Evolutionary conservation across 75 land plant genomes (phyloP).

Genomic region (Chamaecyparis obtusa): DNA sequence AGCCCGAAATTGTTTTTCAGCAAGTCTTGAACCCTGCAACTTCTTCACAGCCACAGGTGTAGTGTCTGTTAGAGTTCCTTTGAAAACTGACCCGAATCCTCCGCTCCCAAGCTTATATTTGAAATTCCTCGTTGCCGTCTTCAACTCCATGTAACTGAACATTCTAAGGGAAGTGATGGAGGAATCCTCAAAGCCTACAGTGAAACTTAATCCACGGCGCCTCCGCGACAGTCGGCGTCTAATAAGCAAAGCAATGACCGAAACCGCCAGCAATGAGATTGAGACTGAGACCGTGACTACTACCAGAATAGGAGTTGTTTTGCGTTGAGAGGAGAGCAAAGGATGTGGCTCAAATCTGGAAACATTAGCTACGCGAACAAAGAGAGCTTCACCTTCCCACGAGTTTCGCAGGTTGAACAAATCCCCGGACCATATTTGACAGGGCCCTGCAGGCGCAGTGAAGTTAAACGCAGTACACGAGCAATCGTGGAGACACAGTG

Average conservation of each 20-base stretch:
- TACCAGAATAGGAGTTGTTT: no score
- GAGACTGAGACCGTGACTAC: no score
- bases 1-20: background rate
- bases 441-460: background rate
- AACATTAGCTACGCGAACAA: background rate
- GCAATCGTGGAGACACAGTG: slow-evolving; percentile 22
- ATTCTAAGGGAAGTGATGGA: background rate
- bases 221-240: background rate
- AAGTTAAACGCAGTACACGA: slow-evolving; percentile 8
- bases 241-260: no score
- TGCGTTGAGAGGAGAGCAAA: background rate
- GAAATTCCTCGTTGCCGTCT: background rate
- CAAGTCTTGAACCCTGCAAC: background rate
- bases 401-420: background rate
- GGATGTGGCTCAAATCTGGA: background rate
- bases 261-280: no score
- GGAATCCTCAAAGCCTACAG: background rate
- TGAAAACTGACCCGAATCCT: slow-evolving; percentile 7
- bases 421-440: background rate
- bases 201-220: no score
- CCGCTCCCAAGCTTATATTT: background rate
- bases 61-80: background rate
- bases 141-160: background rate
- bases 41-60: slow-evolving; percentile 14
- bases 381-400: no score